Conservation (phyloP, 352 stramenopile genomes). For the Hyaloperonospora arabidopsidis region DNA sequence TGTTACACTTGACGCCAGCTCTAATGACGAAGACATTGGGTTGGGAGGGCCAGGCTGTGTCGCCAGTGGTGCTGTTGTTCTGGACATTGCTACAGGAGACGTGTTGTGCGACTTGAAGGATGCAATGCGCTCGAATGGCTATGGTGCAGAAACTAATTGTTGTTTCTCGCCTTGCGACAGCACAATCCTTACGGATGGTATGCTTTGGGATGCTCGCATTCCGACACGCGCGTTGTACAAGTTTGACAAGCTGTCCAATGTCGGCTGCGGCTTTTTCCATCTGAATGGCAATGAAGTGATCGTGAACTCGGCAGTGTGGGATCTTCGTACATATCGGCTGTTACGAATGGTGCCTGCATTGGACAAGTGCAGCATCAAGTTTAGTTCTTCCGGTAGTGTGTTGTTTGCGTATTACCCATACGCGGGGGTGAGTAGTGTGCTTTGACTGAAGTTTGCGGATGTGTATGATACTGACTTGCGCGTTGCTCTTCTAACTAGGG, state of each 20-base stretch:
- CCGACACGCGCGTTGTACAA: slow-evolving; percentile 74
- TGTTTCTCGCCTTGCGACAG: slow-evolving; percentile 65
- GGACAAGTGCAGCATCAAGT: slow-evolving; percentile 79
- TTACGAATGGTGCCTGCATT: slow-evolving; percentile 79
- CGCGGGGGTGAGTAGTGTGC: slow-evolving; percentile 35
- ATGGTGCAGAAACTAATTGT: slow-evolving; percentile 71
- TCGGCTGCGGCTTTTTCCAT: slow-evolving; percentile 80
- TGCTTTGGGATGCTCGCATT: slow-evolving; percentile 74
- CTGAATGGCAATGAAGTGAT: slow-evolving; percentile 85
- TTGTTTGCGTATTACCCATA: slow-evolving; percentile 82
- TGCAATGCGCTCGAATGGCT: slow-evolving; percentile 58
- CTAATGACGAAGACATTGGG: slow-evolving; percentile 28
- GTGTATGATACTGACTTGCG: slow-evolving; percentile 2
- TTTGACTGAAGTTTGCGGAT: not conserved
- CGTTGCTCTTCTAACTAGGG: slow-evolving; percentile 27
- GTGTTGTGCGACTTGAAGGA: slow-evolving; percentile 61
- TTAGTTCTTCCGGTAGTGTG: slow-evolving; percentile 57
- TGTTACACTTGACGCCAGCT: slow-evolving; percentile 52
- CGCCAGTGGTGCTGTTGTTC: slow-evolving; percentile 47
- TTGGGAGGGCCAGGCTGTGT: slow-evolving; percentile 21
- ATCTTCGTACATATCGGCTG: slow-evolving; percentile 78
- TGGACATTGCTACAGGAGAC: slow-evolving; percentile 61
- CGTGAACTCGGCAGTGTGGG: slow-evolving; percentile 86
- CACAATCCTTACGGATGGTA: slow-evolving; percentile 70
- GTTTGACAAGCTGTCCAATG: slow-evolving; percentile 85